Percentiles rank a stretch among this genome's conserved stretches.
phyloP scores from a whole-genome alignment of 768 basidiomycete species.

The Amanita thiersii region DNA sequence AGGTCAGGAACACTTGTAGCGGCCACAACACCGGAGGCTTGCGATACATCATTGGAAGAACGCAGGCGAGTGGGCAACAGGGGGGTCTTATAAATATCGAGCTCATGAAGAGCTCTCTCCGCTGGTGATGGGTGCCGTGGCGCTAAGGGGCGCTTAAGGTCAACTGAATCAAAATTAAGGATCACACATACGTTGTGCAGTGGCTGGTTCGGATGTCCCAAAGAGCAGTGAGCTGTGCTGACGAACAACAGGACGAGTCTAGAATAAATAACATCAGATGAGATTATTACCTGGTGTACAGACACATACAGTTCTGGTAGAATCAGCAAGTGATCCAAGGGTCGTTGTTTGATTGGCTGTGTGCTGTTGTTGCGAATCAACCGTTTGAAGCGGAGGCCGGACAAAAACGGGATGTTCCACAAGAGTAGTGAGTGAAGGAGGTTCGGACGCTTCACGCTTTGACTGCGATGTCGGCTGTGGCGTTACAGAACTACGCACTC shows the following conservation, averaged over 20 bases:
- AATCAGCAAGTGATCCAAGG: conserved; percentile 50
- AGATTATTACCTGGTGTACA: conserved; percentile 3
- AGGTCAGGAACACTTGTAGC: conserved; percentile 45
- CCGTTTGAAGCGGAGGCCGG: conserved; percentile 35
- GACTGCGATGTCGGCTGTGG: conserved; percentile 42
- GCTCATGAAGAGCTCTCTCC: conserved; percentile 60
- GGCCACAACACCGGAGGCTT: conserved; percentile 24
- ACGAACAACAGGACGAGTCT: conserved; percentile 39
- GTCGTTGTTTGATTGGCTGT: conserved; percentile 34
- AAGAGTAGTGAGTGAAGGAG: conserved; percentile 56
- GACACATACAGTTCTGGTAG: conserved; percentile 44
- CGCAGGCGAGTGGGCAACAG: conserved; percentile 57
- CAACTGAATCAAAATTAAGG: background rate
- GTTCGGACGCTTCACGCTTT: conserved; percentile 51
- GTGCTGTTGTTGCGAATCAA: conserved; percentile 17
- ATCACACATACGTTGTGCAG: conserved; percentile 9
- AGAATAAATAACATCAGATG: conserved; percentile 6
- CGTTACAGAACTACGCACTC: conserved; percentile 62
- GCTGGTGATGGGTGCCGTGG: conserved; percentile 38
- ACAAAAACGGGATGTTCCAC: conserved; percentile 64
- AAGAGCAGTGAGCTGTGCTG: conserved; percentile 48
- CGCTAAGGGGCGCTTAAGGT: conserved; percentile 5
- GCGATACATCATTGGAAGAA: conserved; percentile 21
- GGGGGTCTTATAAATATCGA: conserved; percentile 76
- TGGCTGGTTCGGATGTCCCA: conserved; percentile 26